A percentile compares a stretch with the other conserved stretches of the same genome.
Conservation (phyloP, 2,329 filamentous ascomycete genomes). For the Exophiala phaeomuriformis region DNA sequence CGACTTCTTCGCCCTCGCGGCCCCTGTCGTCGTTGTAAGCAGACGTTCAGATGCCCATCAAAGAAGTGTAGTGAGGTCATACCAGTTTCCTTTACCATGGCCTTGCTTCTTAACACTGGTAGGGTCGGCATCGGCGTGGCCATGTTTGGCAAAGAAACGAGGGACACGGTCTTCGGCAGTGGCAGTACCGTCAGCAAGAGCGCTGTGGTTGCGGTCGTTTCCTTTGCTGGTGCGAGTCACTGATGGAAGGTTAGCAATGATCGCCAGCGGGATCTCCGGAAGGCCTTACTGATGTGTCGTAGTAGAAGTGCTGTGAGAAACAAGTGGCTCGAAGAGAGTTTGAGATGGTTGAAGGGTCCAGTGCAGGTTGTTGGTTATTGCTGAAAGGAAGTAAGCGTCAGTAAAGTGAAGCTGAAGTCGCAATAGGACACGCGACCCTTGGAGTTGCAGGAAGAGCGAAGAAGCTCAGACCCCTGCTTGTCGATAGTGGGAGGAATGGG, state of each 20-base stretch:
- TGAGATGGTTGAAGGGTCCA: conserved; percentile 5
- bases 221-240: conserved; percentile 98
- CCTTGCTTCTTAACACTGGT: conserved; percentile 97
- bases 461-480: conserved; percentile 23
- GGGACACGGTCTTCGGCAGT: conserved; percentile 66
- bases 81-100: conserved; percentile 90
- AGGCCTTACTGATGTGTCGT: conserved; percentile 21
- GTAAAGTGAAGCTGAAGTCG: conserved; percentile 17
- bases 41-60: background rate
- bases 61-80: conserved; percentile 34
- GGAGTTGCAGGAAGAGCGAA: conserved; percentile 8
- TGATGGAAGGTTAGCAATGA: conserved; percentile 34
- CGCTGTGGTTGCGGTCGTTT: conserved; percentile 86
- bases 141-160: conserved; percentile 86
- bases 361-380: conserved; percentile 14
- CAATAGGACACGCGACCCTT: conserved; percentile 21
- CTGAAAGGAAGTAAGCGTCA: conserved; percentile 15
- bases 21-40: conserved; percentile 55
- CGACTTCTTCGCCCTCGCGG: conserved; percentile 69
- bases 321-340: conserved; percentile 5
- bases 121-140: conserved; percentile 72
- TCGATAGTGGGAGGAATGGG: conserved; percentile 2
- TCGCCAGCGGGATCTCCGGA: background rate
- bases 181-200: conserved; percentile 65
- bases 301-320: background rate